Evolutionary conservation across 2,329 filamentous ascomycete genomes (phyloP), one percentile per base, ranked within the genome.

Genomic region (Diplodia mutila): DNA sequence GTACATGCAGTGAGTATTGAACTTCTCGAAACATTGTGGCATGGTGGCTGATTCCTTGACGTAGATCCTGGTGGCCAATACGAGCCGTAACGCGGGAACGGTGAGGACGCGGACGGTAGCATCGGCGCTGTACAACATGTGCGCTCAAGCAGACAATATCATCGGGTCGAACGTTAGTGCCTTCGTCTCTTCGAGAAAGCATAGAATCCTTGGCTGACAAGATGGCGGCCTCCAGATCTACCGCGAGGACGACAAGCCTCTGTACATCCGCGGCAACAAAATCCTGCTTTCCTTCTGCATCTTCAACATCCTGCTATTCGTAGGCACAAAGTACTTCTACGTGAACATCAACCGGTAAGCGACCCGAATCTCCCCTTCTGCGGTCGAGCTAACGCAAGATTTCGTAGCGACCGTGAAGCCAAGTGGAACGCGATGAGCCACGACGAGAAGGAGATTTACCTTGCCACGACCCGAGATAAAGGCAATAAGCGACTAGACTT

Each of bases 51-150:
- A 64, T 37, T 21, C 18, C n/a, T 53, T 34, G 21, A 16, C 1
- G 12, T 16, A 66, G 65, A 85, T 89, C 34, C 77, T 87, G 1
- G 87, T 89, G 0, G 87, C 84, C 0, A 85, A 87, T 76, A 88
- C 84, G 1, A 87, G 86, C 2, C 83, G 87, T 63, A 91, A 90
- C 72, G 85, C 87, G 2, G 87, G 88, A 69, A 82, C 84, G 0
- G 87, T 91, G 11, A 82, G 88, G 12, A 87, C 85, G 6, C 80
- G 88, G 7, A 86, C 88, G 1, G 86, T 91, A 1, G 86, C 86
- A 0, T 85, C 87, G 0, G 88, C 86, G 0, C 77, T 87, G n/a
- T 90, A 90, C 76, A 90, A 90, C 72, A 80, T 83, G 69, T 75
- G 74, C 37, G 79, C 81, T 14, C 80, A 82, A 61, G 72, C 77